Base-by-base conservation (phyloP, 148 eudicot species). In the Rhododendron williamsianum region DNA sequence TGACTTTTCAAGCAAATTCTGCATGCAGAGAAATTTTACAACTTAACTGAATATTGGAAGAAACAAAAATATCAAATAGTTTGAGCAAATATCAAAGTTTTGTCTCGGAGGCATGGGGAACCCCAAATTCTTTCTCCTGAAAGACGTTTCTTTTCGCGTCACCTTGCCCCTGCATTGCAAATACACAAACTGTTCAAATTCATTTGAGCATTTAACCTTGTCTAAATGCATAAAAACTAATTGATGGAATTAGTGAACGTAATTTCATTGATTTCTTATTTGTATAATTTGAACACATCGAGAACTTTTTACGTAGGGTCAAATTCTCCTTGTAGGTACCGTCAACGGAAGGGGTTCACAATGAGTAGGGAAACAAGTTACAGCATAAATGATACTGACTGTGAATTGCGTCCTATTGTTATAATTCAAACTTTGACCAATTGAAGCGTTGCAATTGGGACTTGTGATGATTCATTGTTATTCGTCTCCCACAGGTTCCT, bases 351-450 rank as follows among this genome's bases (percentile, higher is more conserved):
- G 60, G 82, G 82, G 65, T 86, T 65, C 1, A 48, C 36, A 65
- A 46, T 82, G 82, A 56, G 52, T 74, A 76, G 52, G 85, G 65
- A 51, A 33, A 60, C 82, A 78, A 78, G 76, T 74, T 71, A 41
- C 13, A n/a, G 45, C 45, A 77, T 43, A 60, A n/a, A 43, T 77
- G 45, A 4, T 41, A 41, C 43, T 41, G 43, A 6, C 43, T 41
- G 38, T 36, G 43, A 41, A 41, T 41, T 41, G 43, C 43, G 43
- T 41, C 43, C 1, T 41, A 41, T 41, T 41, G 46, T 18, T 74
- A 15, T 2, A 74, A 35, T 15, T 5, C n/a, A 1, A 74, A 6
- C 23, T 74, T 74, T 18, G n/a, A 36, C 46, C 78, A 15, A 36
- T 74, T 74, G 45, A 36, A 74, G 11, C 3, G 7, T 71, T 71